Conservation (phyloP, 1,139 yeast species). For the Casaregolazyma suthepensis region DNA sequence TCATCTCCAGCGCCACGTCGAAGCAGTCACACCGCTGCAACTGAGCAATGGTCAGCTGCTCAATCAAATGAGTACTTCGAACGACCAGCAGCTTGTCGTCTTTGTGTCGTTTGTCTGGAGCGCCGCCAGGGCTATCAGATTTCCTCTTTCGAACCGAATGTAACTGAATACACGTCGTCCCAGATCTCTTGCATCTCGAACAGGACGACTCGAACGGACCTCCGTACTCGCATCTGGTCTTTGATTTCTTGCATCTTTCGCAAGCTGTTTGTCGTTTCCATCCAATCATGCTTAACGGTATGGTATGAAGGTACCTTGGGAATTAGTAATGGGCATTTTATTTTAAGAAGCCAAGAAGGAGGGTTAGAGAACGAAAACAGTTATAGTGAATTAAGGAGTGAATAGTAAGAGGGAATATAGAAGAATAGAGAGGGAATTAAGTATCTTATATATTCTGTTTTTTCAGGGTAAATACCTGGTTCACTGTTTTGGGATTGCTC, state of each 20-base stretch:
- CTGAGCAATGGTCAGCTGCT: not conserved
- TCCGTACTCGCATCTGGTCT: slow-evolving; percentile 50
- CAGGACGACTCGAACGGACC: slow-evolving; percentile 43
- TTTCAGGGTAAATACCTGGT: too few species aligned
- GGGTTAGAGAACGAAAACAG: too few species aligned
- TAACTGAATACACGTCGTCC: slow-evolving; percentile 34
- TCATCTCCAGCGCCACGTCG: slow-evolving; percentile 7
- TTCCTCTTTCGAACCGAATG: slow-evolving; percentile 1
- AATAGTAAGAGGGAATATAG: too few species aligned
- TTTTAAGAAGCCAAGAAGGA: too few species aligned
- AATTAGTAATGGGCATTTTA: not conserved
- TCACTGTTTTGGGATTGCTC: too few species aligned
- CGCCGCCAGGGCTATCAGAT: not conserved
- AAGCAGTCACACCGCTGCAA: slow-evolving; percentile 3
- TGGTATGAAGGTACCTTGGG: not conserved
- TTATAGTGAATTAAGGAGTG: too few species aligned
- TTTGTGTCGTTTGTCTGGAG: not conserved
- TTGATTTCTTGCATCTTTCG: slow-evolving; percentile 51
- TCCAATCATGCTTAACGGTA: slow-evolving; percentile 6
- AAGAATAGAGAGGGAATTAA: too few species aligned
- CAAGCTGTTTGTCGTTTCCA: slow-evolving; percentile 38
- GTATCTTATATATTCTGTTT: too few species aligned
- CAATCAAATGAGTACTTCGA: not conserved
- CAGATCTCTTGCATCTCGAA: slow-evolving; percentile 42
- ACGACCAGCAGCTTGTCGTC: not conserved